Conservation (phyloP, 2,329 filamentous ascomycete genomes). For the Trichoderma afroharzianum region DNA sequence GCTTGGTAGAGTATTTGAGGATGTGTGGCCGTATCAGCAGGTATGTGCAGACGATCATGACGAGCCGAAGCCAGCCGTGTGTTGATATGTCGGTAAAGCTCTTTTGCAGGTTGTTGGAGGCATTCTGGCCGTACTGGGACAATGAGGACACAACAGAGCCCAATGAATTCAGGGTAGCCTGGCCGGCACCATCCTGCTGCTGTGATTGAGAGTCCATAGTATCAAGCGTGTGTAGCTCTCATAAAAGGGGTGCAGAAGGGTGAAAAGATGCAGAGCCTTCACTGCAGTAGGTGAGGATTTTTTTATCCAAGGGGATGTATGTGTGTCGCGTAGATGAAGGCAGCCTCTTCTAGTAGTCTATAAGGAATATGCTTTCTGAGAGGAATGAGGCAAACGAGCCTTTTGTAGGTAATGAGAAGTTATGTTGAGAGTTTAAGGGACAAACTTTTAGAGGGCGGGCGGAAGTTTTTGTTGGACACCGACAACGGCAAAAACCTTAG, state of each 20-base stretch:
- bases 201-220: slow-evolving; percentile 17
- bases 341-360: neutral
- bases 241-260: neutral
- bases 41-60: slow-evolving; percentile 71
- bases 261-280: neutral
- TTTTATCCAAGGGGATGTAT: neutral
- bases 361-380: neutral
- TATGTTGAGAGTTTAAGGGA: neutral
- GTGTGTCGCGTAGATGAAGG: neutral
- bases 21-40: slow-evolving; percentile 70
- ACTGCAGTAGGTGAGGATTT: neutral
- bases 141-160: slow-evolving; percentile 33
- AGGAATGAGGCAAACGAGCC: neutral
- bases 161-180: slow-evolving; percentile 32
- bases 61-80: slow-evolving; percentile 62
- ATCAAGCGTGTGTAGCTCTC: neutral
- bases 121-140: slow-evolving; percentile 36
- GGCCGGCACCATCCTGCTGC: slow-evolving; percentile 26
- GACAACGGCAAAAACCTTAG: slow-evolving; percentile 3
- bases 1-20: slow-evolving; percentile 61
- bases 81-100: slow-evolving; percentile 49
- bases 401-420: neutral
- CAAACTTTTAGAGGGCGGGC: neutral
- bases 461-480: slow-evolving; percentile 16
- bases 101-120: slow-evolving; percentile 46